Conservation (phyloP, 2,329 filamentous ascomycete species). For the Myrmaecium sp. region DNA sequence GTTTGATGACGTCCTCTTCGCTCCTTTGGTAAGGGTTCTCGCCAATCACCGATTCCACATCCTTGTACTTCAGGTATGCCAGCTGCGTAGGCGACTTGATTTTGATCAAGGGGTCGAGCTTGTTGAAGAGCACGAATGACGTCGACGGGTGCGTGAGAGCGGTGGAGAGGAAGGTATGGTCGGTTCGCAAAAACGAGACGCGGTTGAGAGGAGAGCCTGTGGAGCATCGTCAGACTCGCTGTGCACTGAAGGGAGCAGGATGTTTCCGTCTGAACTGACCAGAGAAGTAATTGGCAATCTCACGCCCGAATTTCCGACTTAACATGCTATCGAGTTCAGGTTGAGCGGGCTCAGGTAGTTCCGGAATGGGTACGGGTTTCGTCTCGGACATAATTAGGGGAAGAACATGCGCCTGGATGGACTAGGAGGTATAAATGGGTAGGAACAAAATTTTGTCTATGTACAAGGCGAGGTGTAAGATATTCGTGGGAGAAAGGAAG, state of each 20-base stretch:
- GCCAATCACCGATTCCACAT: constrained; percentile 56
- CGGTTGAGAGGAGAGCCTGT: constrained; percentile 58
- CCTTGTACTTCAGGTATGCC: constrained; percentile 49
- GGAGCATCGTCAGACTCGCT: no score
- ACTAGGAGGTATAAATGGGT: no score
- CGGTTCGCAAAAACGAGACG: constrained; percentile 57
- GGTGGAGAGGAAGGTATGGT: constrained; percentile 50
- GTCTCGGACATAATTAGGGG: no score
- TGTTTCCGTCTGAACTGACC: constrained; percentile 20
- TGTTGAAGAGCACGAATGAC: constrained; percentile 61
- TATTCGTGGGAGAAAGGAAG: no score
- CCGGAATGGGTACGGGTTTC: constrained; percentile 23
- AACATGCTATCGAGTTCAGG: constrained; percentile 50
- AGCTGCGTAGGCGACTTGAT: constrained; percentile 43
- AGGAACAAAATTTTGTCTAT: no score
- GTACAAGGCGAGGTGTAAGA: no score
- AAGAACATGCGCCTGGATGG: no score
- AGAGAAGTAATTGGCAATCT: constrained; percentile 72
- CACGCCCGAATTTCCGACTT: constrained; percentile 59
- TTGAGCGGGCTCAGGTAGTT: constrained; percentile 41
- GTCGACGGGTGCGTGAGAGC: constrained; percentile 51
- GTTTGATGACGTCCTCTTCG: constrained; percentile 56
- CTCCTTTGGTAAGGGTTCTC: constrained; percentile 49
- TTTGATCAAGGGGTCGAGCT: constrained; percentile 56
- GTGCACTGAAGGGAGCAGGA: background rate